These are phyloP conservation scores for Leccinum broughii DNA, from an alignment of 768 basidiomycete genomes.

Conservation along the genomic window DNA sequence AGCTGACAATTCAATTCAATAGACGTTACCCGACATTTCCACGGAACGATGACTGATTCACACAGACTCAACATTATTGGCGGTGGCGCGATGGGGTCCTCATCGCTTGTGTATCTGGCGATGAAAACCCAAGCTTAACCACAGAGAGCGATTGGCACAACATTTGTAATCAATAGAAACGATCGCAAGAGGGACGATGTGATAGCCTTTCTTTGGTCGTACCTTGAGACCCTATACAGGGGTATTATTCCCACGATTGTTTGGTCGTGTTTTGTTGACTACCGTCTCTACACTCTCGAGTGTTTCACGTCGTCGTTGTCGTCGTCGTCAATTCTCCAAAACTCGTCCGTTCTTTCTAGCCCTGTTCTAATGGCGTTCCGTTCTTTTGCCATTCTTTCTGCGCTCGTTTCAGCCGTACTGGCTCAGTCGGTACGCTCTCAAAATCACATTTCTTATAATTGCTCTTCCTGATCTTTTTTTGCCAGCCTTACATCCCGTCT, in stretches of 20 bases:
- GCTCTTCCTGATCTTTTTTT: conserved; percentile 15
- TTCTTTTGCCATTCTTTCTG: conserved; percentile 51
- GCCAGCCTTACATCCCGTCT: conserved; percentile 61
- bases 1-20: conserved; percentile 2
- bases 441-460: background rate
- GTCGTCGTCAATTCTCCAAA: background rate
- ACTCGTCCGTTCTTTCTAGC: conserved; percentile 34
- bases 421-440: conserved; percentile 48
- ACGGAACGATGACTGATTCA: background rate
- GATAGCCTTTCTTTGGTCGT: conserved; percentile 4
- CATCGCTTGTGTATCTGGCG: background rate
- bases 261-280: conserved; percentile 15
- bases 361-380: conserved; percentile 44
- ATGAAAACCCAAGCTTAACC: background rate
- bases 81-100: conserved; percentile 1
- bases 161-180: conserved; percentile 3
- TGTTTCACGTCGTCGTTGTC: background rate
- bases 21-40: background rate
- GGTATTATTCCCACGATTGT: background rate
- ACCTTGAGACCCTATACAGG: background rate
- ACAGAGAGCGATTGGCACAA: background rate
- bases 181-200: conserved; percentile 8
- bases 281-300: background rate
- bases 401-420: conserved; percentile 49
- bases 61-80: background rate